Base-by-base conservation (phyloP, 2,329 filamentous ascomycete genomes). In the Biscogniauxia marginata region DNA sequence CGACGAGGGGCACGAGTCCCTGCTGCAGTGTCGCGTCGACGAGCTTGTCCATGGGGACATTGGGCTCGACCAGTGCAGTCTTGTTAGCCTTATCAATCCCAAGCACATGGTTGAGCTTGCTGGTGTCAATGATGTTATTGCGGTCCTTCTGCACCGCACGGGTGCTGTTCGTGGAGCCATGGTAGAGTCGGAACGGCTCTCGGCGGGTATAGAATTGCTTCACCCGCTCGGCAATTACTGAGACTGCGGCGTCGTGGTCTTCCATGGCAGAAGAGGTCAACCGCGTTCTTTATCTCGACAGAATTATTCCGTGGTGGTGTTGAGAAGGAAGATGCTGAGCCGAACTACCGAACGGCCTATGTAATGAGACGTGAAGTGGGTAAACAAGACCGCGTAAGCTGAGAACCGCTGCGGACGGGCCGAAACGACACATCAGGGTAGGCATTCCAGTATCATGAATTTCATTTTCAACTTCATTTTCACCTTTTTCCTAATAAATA, bases 161-260 rank as follows among this genome's bases (percentile, higher is more conserved):
- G 39, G 89, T 92, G 71, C 85, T 90, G 74, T 90, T 91, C 22
- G 89, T 91, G 0, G 87, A 85, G 58, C 89, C 89, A 73, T 92
- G 89, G 64, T 85, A 89, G 67, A 92, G 86, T n/a, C 88, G 81
- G 72, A 90, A 92, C 2, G 86, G 82, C 67, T 76, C 70, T 56
- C 74, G 70, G 7, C 64, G 68, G 2, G 71, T 65, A 52, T 78
- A 68, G 62, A 83, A 82, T 4, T 75, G 65, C 56, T 71, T 70
- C 25, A 83, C 73, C 20, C 75, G 71, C 25, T 70, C 65, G 0
- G 79, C 73, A 48, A 83, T 75, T 52, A 67, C 64, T 18, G 68
- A 59, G n/a, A 83, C 78, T 7, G 74, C 72, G 2, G 67, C 64
- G 20, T 77, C 65, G 65, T 83, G 81, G 19, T 71, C 70, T 20